phyloP scores from a whole-genome alignment of 352 stramenopile species.

The Globisporangium parvum region DNA sequence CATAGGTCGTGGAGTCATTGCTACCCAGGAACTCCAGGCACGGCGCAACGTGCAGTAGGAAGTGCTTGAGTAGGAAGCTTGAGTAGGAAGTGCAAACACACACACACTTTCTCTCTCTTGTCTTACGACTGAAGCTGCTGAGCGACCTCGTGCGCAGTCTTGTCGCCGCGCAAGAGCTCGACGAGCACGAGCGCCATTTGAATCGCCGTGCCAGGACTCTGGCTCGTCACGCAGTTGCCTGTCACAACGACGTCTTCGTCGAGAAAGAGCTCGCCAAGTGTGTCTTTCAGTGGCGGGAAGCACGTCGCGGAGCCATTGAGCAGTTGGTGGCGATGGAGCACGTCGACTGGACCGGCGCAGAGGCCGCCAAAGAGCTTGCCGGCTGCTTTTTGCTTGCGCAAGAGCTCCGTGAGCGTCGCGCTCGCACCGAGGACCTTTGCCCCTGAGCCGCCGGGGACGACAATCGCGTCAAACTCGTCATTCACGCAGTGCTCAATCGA shows the following conservation, averaged over 20 bases:
- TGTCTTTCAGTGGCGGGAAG: slow-evolving; percentile 24
- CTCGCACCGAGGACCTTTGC: slow-evolving; percentile 43
- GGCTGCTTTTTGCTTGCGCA: slow-evolving; percentile 46
- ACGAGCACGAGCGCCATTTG: slow-evolving; percentile 48
- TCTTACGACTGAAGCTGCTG: slow-evolving; percentile 2
- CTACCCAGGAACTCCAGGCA: no score
- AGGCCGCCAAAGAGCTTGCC: slow-evolving; percentile 49
- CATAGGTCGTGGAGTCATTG: no score
- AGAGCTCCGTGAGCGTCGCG: slow-evolving; percentile 28
- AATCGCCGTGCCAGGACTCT: slow-evolving; percentile 53
- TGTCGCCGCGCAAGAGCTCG: slow-evolving; percentile 49
- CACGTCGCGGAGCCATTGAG: slow-evolving; percentile 34
- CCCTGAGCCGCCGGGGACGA: slow-evolving; percentile 51
- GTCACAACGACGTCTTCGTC: slow-evolving; percentile 46
- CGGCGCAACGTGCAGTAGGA: no score
- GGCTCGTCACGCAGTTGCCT: slow-evolving; percentile 61
- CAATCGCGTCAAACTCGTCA: slow-evolving; percentile 55
- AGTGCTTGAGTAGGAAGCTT: no score
- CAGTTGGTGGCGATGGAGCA: slow-evolving; percentile 50
- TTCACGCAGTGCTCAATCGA: slow-evolving; percentile 52
- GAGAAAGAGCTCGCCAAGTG: slow-evolving; percentile 43
- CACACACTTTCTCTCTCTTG: no score
- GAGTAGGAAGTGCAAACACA: no score
- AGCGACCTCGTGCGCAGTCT: slow-evolving; percentile 11
- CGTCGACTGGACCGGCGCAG: slow-evolving; percentile 42